Base-by-base conservation (phyloP, 768 basidiomycete species). In the Galerina sulciceps region DNA sequence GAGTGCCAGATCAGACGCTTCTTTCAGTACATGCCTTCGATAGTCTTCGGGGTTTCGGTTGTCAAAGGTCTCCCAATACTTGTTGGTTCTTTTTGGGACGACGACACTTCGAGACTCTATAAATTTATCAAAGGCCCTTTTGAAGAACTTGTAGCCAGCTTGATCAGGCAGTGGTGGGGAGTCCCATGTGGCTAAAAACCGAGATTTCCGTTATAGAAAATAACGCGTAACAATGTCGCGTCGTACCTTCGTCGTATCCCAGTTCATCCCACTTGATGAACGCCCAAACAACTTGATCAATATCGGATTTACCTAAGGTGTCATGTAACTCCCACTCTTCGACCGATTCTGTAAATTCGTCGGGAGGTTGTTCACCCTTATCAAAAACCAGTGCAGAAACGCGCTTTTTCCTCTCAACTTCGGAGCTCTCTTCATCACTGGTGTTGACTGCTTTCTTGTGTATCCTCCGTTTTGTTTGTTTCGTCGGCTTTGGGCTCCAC, bases 201-300 rank as follows among this genome's bases (percentile, higher is more conserved):
- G 38, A 42, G 26, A 31, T 44, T 41, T n/a, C n/a, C n/a, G n/a
- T n/a, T n/a, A n/a, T n/a, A 58, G 35, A 60, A 56, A 47, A 50
- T n/a, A 50, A 18, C 26, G 4, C 14, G n/a, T 35, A n/a, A 44
- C 42, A 35, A 26, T 48, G 52, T 49, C 34, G 42, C 4, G n/a
- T 69, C 84, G 53, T 57, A 93, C 96, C 88, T 79, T 94, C 90
- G 18, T 96, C 91, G 60, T 99, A 97, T n/a, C 90, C 87, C 23
- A 98, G 79, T 61, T 94, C 94, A 43, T 86, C 80, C 96, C 96
- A 99, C 71, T 99, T 99, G 64, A 94, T 79, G 70, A 95, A 95
- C 11, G 83, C 85, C 89, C 91, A 94, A 17, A 86, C 79, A 35
- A 96, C 85, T 49, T 82, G 72, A 38, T 84, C 76, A 26, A 87